Evolutionary conservation across 2,329 filamentous ascomycete genomes (phyloP).

Genomic region (Botryotinia narcissicola): DNA sequence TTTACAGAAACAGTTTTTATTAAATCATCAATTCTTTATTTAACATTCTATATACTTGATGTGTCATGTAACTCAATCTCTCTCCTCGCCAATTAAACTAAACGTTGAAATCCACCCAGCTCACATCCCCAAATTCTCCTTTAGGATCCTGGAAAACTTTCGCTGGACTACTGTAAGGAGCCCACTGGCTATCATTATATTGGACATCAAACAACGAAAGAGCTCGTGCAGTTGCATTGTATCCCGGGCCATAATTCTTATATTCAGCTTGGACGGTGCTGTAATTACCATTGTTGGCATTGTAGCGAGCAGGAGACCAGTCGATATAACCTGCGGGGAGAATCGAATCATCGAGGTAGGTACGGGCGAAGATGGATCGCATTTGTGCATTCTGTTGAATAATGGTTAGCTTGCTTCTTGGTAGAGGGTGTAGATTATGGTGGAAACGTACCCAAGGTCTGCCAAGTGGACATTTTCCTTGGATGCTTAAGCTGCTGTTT

Average conservation of each 20-base stretch:
- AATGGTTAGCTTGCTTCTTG: background rate
- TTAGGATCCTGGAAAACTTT: slow-evolving; percentile 31
- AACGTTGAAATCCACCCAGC: slow-evolving; percentile 31
- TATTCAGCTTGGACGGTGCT: slow-evolving; percentile 53
- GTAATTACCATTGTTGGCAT: slow-evolving; percentile 34
- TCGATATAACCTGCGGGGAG: slow-evolving; percentile 49
- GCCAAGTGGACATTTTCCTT: slow-evolving; percentile 50
- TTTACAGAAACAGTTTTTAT: background rate
- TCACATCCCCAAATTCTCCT: slow-evolving; percentile 29
- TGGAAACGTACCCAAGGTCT: slow-evolving; percentile 45
- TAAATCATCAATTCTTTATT: background rate
- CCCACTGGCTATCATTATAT: slow-evolving; percentile 26
- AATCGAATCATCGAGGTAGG: slow-evolving; percentile 52
- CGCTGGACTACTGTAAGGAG: slow-evolving; percentile 24
- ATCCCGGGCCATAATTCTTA: slow-evolving; percentile 49
- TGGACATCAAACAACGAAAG: slow-evolving; percentile 25
- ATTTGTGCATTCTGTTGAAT: slow-evolving; percentile 45
- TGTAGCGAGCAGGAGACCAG: slow-evolving; percentile 41
- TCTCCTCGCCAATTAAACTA: background rate
- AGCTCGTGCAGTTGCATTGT: slow-evolving; percentile 46
- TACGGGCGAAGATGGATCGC: slow-evolving; percentile 51
- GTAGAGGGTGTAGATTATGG: background rate
- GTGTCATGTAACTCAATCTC: background rate
- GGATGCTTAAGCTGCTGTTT: slow-evolving; percentile 46
- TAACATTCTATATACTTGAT: background rate